phyloP scores from a whole-genome alignment of 495 filamentous ascomycete genomes.

The Schizothecium vesticola region DNA sequence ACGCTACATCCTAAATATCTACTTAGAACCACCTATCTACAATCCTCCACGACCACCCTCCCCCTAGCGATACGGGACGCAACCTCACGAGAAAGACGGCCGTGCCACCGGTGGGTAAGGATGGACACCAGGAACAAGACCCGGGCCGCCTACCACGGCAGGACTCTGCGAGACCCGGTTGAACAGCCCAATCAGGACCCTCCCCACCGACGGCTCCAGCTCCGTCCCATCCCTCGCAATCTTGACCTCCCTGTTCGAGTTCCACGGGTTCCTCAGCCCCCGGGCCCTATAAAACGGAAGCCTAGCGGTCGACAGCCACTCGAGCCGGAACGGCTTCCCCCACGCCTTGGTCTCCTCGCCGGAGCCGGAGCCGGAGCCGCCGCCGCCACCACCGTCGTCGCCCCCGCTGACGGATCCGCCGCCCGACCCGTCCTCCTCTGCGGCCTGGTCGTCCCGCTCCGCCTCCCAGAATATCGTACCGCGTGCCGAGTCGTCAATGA shows the following conservation, averaged over 20 bases:
- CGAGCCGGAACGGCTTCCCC: conserved; percentile 87
- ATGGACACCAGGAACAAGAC: conserved; percentile 5
- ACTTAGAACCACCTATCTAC: background rate
- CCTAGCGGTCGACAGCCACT: conserved; percentile 83
- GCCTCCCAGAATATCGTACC: conserved; percentile 98
- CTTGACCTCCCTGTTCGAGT: conserved; percentile 92
- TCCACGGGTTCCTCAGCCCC: conserved; percentile 92
- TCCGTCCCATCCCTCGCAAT: conserved; percentile 95
- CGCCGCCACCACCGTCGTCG: conserved; percentile 24
- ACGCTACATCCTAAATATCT: background rate
- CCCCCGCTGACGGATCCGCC: conserved; percentile 24
- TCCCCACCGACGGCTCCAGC: conserved; percentile 77
- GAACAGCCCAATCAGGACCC: conserved; percentile 73
- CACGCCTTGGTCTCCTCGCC: conserved; percentile 56
- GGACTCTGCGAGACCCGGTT: conserved; percentile 47
- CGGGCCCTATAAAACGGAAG: conserved; percentile 89
- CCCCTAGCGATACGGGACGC: background rate
- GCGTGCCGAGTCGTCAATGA: conserved; percentile 88
- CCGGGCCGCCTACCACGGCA: conserved; percentile 20
- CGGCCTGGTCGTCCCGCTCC: conserved; percentile 48
- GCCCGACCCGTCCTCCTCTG: conserved; percentile 32
- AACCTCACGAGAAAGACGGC: background rate
- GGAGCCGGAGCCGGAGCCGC: no score
- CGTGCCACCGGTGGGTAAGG: background rate
- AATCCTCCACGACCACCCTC: background rate